These are phyloP conservation scores for Podospora fimiseda DNA, from an alignment of 495 filamentous ascomycete genomes.

Conservation along the genomic window DNA sequence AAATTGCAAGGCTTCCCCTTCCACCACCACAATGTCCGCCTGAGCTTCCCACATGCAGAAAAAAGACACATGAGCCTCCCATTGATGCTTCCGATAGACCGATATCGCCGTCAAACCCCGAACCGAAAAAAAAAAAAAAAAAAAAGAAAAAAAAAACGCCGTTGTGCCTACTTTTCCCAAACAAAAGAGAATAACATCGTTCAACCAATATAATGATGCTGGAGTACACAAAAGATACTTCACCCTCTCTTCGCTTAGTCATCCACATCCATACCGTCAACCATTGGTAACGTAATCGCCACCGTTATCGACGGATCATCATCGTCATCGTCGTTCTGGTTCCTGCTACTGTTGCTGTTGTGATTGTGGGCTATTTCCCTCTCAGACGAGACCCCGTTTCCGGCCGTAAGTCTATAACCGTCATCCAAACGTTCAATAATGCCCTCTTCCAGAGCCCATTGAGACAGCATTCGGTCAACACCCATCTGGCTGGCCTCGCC, in stretches of 20 bases:
- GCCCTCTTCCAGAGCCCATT: conserved; percentile 52
- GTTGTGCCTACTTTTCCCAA: background rate
- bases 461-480: conserved; percentile 45
- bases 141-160: background rate
- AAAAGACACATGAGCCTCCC: no score
- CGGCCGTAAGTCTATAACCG: conserved; percentile 41
- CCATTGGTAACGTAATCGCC: conserved; percentile 17
- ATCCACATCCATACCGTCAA: conserved; percentile 26
- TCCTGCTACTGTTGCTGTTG: conserved; percentile 11
- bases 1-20: no score
- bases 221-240: background rate
- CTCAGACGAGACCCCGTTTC: conserved; percentile 20
- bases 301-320: conserved; percentile 32
- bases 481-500: conserved; percentile 45
- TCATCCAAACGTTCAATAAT: conserved; percentile 51
- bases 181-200: no score
- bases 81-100: no score
- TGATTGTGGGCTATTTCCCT: conserved; percentile 11
- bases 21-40: no score
- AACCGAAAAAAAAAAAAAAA: background rate
- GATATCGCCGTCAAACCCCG: background rate
- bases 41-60: no score
- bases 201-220: background rate
- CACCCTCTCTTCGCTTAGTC: no score
- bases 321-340: conserved; percentile 25